Conservation (phyloP, 192 early-diverging fungal species). For the Coemansia nantahalensis region DNA sequence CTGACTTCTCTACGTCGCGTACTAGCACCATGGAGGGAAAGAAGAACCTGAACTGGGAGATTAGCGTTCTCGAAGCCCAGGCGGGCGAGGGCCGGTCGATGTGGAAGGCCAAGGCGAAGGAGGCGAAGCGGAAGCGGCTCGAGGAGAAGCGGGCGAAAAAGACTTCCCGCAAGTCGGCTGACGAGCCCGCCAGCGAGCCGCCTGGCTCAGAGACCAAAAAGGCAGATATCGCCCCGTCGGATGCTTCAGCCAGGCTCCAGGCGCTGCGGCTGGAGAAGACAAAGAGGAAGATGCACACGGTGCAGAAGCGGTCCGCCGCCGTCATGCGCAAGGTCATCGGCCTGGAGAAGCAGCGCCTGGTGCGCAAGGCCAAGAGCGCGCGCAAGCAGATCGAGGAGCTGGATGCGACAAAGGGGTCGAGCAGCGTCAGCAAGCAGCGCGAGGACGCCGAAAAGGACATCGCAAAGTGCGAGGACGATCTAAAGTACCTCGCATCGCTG, state of each 20-base stretch:
- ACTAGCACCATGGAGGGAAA: not conserved
- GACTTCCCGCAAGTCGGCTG: no score
- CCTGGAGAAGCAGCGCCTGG: constrained; percentile 11
- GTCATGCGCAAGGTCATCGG: constrained; percentile 2
- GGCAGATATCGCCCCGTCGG: not conserved
- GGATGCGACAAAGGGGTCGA: no score
- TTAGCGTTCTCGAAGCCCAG: constrained; percentile 24
- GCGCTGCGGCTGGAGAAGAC: constrained; percentile 17
- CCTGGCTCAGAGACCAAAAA: no score
- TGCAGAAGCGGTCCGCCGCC: not conserved
- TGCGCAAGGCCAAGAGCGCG: constrained; percentile 5
- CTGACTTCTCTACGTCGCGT: no score
- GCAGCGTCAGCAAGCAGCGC: no score
- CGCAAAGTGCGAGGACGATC: not conserved
- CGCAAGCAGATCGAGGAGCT: not conserved
- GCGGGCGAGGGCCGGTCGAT: constrained; percentile 13
- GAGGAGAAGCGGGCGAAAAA: constrained; percentile 12
- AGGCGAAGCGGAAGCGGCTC: constrained; percentile 11
- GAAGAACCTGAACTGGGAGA: constrained; percentile 25
- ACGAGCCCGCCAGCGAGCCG: no score
- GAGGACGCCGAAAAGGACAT: not conserved
- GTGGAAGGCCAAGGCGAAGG: constrained; percentile 16
- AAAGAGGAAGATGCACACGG: constrained; percentile 1
- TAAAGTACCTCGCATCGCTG: not conserved
- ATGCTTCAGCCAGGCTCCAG: constrained; percentile 3